Evolutionary conservation across 2,329 filamentous ascomycete genomes (phyloP).

Genomic region (Hypoxylon sp.): DNA sequence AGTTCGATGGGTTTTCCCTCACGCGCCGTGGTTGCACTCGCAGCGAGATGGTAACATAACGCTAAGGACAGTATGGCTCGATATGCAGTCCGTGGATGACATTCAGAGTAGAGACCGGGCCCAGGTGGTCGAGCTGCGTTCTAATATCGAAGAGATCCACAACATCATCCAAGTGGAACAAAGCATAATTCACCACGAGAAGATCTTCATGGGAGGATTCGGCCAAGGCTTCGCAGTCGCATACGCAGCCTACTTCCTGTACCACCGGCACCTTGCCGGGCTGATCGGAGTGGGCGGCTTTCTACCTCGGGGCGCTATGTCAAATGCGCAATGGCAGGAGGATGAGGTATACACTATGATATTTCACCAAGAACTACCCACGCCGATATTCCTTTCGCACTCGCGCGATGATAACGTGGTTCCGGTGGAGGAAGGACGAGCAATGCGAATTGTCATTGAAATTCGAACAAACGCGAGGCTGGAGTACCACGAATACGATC

Average conservation of each 20-base stretch:
- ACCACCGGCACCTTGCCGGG: not conserved
- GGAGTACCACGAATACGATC: not conserved
- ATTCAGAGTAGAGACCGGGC: not conserved
- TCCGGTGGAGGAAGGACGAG: not conserved
- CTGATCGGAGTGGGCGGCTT: not conserved
- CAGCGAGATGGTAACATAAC: not conserved
- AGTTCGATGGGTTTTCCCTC: slow-evolving; percentile 4
- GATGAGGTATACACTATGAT: not conserved
- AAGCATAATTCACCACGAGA: not conserved
- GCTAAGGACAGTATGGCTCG: not conserved
- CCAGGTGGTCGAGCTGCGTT: not conserved
- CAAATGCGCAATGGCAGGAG: not conserved
- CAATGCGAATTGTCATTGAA: not conserved
- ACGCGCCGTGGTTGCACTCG: not conserved
- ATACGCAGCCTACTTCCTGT: not conserved
- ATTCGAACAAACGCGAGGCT: not conserved
- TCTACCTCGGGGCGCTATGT: not conserved
- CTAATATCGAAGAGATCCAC: not conserved
- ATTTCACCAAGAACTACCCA: not conserved
- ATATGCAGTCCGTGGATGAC: not conserved
- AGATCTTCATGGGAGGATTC: not conserved
- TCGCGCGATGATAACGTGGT: not conserved
- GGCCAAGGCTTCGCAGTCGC: slow-evolving; percentile 1
- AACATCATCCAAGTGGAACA: not conserved
- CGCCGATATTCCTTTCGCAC: not conserved